A percentile compares a stretch with the other conserved stretches of the same genome.
Evolutionary conservation across 1,284 basidiomycete species (phyloP).

Genomic region (Earliella scabrosa): DNA sequence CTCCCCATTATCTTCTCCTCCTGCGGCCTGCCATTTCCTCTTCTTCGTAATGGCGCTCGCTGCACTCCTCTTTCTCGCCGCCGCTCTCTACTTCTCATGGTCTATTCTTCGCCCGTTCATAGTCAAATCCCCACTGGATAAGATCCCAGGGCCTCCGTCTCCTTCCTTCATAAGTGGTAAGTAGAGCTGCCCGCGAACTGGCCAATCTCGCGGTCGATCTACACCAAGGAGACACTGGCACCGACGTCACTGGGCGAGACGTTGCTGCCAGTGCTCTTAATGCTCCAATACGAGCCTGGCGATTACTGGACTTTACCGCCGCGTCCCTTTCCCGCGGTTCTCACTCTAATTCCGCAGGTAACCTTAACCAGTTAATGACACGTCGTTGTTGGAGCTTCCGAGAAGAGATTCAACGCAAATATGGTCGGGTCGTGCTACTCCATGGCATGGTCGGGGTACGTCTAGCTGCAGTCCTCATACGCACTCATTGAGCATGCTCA

Average conservation of each 20-base stretch:
- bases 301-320: too few relatives aligned
- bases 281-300: too few relatives aligned
- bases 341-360: constrained; percentile 8
- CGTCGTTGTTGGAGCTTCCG: constrained; percentile 19
- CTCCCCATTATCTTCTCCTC: too few relatives aligned
- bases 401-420: constrained; percentile 5
- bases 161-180: constrained; percentile 8
- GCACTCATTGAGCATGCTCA: not conserved
- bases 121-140: constrained; percentile 13
- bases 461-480: not conserved
- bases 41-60: constrained; percentile 6
- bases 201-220: not conserved
- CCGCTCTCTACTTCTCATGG: constrained; percentile 15
- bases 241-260: too few relatives aligned
- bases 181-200: too few relatives aligned
- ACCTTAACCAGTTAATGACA: constrained; percentile 9
- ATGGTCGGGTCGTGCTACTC: constrained; percentile 9
- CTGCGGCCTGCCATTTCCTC: too few relatives aligned
- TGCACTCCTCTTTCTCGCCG: constrained; percentile 6
- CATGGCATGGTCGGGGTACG: constrained; percentile 15
- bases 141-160: constrained; percentile 16
- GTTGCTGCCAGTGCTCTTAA: too few relatives aligned
- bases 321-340: too few relatives aligned
- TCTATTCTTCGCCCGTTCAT: constrained; percentile 5
- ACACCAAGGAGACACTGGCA: too few relatives aligned